Percentiles rank a stretch among this genome's conserved stretches.
These are phyloP conservation scores for Westerdykella sp. DNA, from an alignment of 2,329 filamentous ascomycete genomes.

Conservation along the genomic window DNA sequence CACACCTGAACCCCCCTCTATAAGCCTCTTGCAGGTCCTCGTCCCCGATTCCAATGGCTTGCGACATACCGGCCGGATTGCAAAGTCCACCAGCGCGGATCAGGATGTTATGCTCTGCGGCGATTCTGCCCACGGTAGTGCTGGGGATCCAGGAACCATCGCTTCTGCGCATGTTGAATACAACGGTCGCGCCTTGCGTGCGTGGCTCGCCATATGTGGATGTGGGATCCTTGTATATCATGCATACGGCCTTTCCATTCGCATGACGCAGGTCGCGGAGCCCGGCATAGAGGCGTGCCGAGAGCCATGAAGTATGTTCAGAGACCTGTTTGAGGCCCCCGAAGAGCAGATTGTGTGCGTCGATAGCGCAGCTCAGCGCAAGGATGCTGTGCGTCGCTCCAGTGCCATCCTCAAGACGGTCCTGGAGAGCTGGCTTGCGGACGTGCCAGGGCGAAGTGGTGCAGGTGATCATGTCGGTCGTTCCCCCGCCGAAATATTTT, in stretches of 20 bases:
- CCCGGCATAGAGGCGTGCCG: constrained; percentile 44
- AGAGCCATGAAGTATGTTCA: constrained; percentile 51
- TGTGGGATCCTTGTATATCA: constrained; percentile 50
- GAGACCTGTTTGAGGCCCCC: constrained; percentile 55
- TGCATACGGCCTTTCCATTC: constrained; percentile 49
- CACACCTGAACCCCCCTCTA: constrained; percentile 54
- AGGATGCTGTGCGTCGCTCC: constrained; percentile 60
- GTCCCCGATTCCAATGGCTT: constrained; percentile 45
- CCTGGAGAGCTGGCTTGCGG: constrained; percentile 51
- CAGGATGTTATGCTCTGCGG: constrained; percentile 52
- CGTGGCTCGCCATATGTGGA: constrained; percentile 47
- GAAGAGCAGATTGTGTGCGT: constrained; percentile 51
- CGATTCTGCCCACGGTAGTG: constrained; percentile 53
- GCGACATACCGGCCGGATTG: constrained; percentile 48
- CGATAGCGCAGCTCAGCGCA: constrained; percentile 55
- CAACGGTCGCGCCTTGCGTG: constrained; percentile 56
- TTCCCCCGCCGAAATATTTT: constrained; percentile 63
- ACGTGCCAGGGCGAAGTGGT: constrained; percentile 50
- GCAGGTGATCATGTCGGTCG: constrained; percentile 52
- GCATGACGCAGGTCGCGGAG: constrained; percentile 46
- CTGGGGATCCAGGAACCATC: constrained; percentile 53
- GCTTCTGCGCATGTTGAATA: constrained; percentile 55
- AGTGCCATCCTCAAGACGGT: constrained; percentile 61
- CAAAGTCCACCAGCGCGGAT: constrained; percentile 55
- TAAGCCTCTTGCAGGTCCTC: constrained; percentile 52